Evolutionary conservation across 179 eudicot genomes (phyloP), one percentile per base, ranked within the genome.

Genomic region (Beta lomatogona): DNA sequence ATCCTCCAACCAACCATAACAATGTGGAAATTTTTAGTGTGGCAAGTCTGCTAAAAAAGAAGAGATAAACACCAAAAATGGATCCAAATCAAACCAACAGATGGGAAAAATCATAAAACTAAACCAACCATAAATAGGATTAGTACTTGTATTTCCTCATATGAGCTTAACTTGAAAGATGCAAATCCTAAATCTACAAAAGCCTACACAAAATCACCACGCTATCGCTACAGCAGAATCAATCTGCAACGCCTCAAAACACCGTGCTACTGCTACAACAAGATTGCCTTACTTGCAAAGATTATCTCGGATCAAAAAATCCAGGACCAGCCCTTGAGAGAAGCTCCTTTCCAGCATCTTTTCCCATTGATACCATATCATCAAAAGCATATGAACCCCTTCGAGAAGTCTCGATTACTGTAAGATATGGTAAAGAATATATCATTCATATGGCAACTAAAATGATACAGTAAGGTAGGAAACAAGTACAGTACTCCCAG

Each of bases 281-380:
- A 61, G 10, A 36, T 68, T 67, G 77, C 48, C 71, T 74, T 41
- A 25, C 66, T 61, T 36, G 18, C 52, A 14, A 65, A 68, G 44
- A 63, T 82, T 82, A 88, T 82, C 84, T 77, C 11, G 87, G 83
- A 81, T 92, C 89, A 80, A 95, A 93, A 83, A 95, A 95, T 6
- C 94, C 92, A 12, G 98, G 92, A 76, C 98, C 99, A 22, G 95
- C 99, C 67, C 83, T 85, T 11, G 90, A 85, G 28, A 92, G 97
- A 69, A 95, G 93, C 86, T 95, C 99, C 76, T 94, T 76, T 22
- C 99, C 99, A 52, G 99, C 99, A 83, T 95, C 99, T 68, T 88
- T 88, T 58, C 98, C 99, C 96, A 96, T 89, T 54, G 68, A 78
- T 52, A 94, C 79, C 99, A 96, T 96, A 85, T 96, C 99, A 8